Evolutionary conservation across 2,329 filamentous ascomycete species (phyloP).

Genomic region (Myriangium duriaei): DNA sequence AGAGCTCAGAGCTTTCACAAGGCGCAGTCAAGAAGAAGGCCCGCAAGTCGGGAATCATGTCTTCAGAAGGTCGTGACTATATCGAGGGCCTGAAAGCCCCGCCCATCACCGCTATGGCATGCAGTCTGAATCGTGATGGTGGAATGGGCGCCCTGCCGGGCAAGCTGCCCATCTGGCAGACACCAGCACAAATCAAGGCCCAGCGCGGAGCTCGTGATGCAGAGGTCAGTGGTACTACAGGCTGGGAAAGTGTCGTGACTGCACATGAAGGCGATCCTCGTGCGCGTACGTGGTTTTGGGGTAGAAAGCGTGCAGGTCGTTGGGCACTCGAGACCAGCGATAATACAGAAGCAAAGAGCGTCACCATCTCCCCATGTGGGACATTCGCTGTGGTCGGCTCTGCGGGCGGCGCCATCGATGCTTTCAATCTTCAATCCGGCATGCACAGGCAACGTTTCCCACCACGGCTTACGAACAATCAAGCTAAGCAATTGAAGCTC

Average conservation of each 20-base stretch:
- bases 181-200: constrained; percentile 45
- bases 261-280: constrained; percentile 75
- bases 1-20: constrained; percentile 87
- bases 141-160: constrained; percentile 78
- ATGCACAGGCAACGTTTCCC: constrained; percentile 80
- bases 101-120: constrained; percentile 82
- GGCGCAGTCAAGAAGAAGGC: constrained; percentile 78
- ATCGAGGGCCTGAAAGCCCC: constrained; percentile 67
- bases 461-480: constrained; percentile 59
- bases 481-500: constrained; percentile 63
- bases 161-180: constrained; percentile 72
- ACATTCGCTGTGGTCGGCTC: constrained; percentile 90
- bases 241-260: constrained; percentile 95
- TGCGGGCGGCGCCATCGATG: constrained; percentile 68
- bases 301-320: constrained; percentile 77
- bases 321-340: constrained; percentile 89
- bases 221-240: constrained; percentile 63
- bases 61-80: constrained; percentile 20
- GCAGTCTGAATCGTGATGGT: constrained; percentile 84
- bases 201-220: constrained; percentile 50
- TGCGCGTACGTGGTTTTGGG: constrained; percentile 97
- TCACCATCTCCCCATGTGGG: constrained; percentile 81
- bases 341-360: constrained; percentile 64
- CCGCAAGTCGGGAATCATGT: constrained; percentile 68
- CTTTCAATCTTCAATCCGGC: constrained; percentile 95